Percentiles rank a stretch among this genome's conserved stretches.
Conservation (phyloP, 768 basidiomycete genomes). For the Lyophyllum semitale region DNA sequence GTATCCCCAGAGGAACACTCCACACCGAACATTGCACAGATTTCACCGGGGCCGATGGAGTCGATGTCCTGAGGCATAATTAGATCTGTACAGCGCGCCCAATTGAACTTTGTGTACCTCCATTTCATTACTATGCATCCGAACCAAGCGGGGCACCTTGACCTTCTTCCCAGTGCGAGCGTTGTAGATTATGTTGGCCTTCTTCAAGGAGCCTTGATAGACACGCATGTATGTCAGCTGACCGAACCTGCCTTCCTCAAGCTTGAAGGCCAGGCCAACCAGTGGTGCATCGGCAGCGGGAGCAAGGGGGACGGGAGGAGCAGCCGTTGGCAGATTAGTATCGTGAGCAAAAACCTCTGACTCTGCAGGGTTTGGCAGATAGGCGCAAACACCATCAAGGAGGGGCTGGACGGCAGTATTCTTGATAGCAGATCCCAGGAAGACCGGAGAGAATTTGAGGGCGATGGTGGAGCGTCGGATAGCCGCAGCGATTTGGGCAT, state of each 20-base stretch:
- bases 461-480: slow-evolving; percentile 87
- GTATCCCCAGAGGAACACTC: slow-evolving; percentile 98
- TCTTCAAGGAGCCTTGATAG: slow-evolving; percentile 93
- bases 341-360: slow-evolving; percentile 81
- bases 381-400: slow-evolving; percentile 93
- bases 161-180: slow-evolving; percentile 95
- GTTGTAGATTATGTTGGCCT: slow-evolving; percentile 84
- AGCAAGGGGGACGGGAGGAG: slow-evolving; percentile 72
- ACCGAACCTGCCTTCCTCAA: slow-evolving; percentile 96
- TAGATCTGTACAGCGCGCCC: background rate
- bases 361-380: slow-evolving; percentile 89
- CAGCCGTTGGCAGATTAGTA: slow-evolving; percentile 60
- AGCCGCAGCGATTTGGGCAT: slow-evolving; percentile 75
- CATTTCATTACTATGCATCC: slow-evolving; percentile 99
- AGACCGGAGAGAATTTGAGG: slow-evolving; percentile 94
- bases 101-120: slow-evolving; percentile 56
- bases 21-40: slow-evolving; percentile 98
- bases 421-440: slow-evolving; percentile 95
- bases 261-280: slow-evolving; percentile 95
- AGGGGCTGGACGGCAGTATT: slow-evolving; percentile 95
- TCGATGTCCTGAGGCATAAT: slow-evolving; percentile 74
- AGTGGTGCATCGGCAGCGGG: slow-evolving; percentile 88
- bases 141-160: slow-evolving; percentile 93
- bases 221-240: slow-evolving; percentile 98
- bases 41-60: slow-evolving; percentile 94